Conservation (phyloP, 768 basidiomycete species). For the Tulasnella sp. region DNA sequence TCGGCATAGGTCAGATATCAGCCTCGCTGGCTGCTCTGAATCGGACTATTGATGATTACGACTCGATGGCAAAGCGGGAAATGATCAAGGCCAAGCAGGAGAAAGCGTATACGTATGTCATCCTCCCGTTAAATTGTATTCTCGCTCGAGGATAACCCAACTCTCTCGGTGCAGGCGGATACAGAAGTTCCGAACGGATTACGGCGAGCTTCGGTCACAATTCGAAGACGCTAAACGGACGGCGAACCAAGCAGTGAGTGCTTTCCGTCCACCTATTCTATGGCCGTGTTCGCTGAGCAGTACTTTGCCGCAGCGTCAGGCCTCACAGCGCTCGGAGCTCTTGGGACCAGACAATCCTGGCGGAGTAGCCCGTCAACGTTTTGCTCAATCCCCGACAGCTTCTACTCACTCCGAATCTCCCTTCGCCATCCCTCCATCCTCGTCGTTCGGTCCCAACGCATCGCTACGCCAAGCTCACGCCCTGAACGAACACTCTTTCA, state of each 20-base stretch:
- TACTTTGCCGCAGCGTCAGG: conserved; percentile 37
- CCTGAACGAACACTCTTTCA: conserved; percentile 78
- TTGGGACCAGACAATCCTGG: conserved; percentile 42
- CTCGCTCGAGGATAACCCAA: neutral
- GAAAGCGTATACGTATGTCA: conserved; percentile 76
- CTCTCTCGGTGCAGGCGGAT: conserved; percentile 53
- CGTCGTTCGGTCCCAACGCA: conserved; percentile 40
- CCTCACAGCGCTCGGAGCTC: conserved; percentile 52
- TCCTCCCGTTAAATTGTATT: neutral
- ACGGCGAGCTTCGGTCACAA: conserved; percentile 65
- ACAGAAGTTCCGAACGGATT: conserved; percentile 82
- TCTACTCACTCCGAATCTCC: conserved; percentile 71
- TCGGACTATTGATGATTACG: conserved; percentile 92
- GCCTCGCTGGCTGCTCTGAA: conserved; percentile 94
- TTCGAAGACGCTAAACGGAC: conserved; percentile 70
- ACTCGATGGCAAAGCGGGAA: conserved; percentile 91
- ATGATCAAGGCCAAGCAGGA: conserved; percentile 95
- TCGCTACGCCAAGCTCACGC: conserved; percentile 63
- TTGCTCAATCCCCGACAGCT: conserved; percentile 26
- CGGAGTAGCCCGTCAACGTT: conserved; percentile 53
- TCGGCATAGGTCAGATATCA: conserved; percentile 79
- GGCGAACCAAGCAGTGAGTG: conserved; percentile 37
- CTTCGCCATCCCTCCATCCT: conserved; percentile 44
- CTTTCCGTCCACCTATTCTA: neutral
- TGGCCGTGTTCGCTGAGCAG: neutral